Base-by-base conservation (phyloP, 306 rosid genomes). In the Malus orientalis region DNA sequence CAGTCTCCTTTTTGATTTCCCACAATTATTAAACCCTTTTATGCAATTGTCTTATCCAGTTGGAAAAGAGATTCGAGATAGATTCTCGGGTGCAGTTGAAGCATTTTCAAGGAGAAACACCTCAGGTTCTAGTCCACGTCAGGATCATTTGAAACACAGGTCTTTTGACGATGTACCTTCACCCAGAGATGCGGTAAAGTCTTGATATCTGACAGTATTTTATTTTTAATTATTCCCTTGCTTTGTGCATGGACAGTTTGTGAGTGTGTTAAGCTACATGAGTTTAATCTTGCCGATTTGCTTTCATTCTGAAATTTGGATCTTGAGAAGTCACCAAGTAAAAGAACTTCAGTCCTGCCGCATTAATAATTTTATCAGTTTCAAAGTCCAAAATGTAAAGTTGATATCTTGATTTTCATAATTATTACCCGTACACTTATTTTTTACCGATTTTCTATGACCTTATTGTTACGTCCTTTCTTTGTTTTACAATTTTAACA, bases 21-120 rank as follows among this genome's bases (percentile, higher is more conserved):
- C 62, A 71, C 33, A 47, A 44, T 66, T 67, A 76, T 71, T 78
- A 58, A 78, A 80, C 55, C 69, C 70, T 80, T 51, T 51, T 77
- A 53, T 59, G 78, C 79, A 63, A 58, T 87, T 85, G 69, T 67
- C 71, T 81, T 58, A 16, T 89, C 77, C 83, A 96, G 99, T 79
- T 77, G 98, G 96, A 68, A 96, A 86, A 81, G 98, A 92, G 80
- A 84, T 88, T 75, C 90, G 97, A 78, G 99, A 92, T 74, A 87
- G 91, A 84, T 88, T 87, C 71, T 85, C 97, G 8, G 99, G 98
- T 79, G 93, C 93, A 32, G 93, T 88, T 80, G 99, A 96, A 87
- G 89, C 85, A 64, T 87, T 88, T 83, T 78, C 92, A 38, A 82
- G 97, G 73, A 91, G 89, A 84, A 91, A 89, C 76, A 86, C 77